A percentile compares a stretch with the other conserved stretches of the same genome.
Conservation (phyloP, 306 rosid genomes). For the Vigna reflexopilosa region DNA sequence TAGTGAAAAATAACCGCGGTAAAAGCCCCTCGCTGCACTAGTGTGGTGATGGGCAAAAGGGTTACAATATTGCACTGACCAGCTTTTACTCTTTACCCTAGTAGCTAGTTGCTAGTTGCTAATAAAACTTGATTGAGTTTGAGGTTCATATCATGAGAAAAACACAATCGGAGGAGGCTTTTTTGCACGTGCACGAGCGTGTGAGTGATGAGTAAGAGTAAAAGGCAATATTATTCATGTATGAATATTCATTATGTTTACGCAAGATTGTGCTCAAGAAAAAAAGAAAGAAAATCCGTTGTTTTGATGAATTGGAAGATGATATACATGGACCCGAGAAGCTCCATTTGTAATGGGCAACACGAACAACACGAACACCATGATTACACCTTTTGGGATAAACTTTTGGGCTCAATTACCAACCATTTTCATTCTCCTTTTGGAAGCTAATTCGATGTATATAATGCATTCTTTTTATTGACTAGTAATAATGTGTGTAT, state of each 20-base stretch:
- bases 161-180: constrained; percentile 9
- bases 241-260: not conserved
- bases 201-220: not conserved
- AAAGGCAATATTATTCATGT: not conserved
- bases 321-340: constrained; percentile 36
- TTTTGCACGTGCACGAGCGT: constrained; percentile 20
- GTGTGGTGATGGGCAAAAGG: not conserved
- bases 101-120: not conserved
- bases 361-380: constrained; percentile 52
- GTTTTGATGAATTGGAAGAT: constrained; percentile 14
- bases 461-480: constrained; percentile 42
- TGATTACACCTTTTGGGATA: constrained; percentile 60
- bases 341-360: constrained; percentile 36
- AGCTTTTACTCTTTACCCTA: not conserved
- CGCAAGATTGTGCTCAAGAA: constrained; percentile 20
- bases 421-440: constrained; percentile 37
- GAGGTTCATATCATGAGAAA: constrained; percentile 1
- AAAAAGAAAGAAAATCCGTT: not conserved
- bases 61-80: constrained; percentile 23
- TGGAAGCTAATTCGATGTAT: constrained; percentile 51
- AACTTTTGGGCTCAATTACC: constrained; percentile 60
- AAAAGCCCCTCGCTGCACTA: too few relatives aligned
- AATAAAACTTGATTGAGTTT: constrained; percentile 6
- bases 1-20: too few relatives aligned
- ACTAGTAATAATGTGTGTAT: not conserved